These are phyloP conservation scores for Geotrichum fermentans DNA, from an alignment of 1,139 yeast species.

Conservation along the genomic window DNA sequence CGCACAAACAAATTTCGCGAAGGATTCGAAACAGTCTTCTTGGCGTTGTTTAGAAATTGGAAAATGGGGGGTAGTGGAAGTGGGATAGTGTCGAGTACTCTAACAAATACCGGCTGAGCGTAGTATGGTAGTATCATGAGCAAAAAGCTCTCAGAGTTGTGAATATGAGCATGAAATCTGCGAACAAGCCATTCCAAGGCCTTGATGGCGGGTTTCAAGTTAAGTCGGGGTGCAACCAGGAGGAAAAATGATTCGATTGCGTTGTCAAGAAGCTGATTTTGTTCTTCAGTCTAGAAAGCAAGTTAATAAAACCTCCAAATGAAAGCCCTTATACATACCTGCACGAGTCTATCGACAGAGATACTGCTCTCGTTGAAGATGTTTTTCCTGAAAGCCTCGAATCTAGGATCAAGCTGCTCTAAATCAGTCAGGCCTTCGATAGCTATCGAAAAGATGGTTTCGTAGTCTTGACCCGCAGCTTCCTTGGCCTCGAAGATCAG, in stretches of 20 bases:
- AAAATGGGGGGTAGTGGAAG: slow-evolving; percentile 65
- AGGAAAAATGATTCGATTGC: slow-evolving; percentile 72
- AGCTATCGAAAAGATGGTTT: slow-evolving; percentile 67
- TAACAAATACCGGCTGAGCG: slow-evolving; percentile 63
- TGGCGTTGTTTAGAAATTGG: slow-evolving; percentile 63
- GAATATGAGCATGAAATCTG: slow-evolving; percentile 79
- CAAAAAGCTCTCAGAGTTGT: slow-evolving; percentile 67
- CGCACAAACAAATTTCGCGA: slow-evolving; percentile 66
- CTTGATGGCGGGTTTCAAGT: slow-evolving; percentile 66
- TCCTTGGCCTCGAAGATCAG: slow-evolving; percentile 78
- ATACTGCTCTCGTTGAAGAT: slow-evolving; percentile 79
- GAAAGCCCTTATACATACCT: slow-evolving; percentile 35
- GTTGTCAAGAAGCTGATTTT: slow-evolving; percentile 62
- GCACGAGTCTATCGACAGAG: slow-evolving; percentile 72
- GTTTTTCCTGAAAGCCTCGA: slow-evolving; percentile 61
- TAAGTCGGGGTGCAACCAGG: slow-evolving; percentile 70
- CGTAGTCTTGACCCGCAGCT: slow-evolving; percentile 92
- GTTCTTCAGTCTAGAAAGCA: slow-evolving; percentile 52
- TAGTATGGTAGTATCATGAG: slow-evolving; percentile 75
- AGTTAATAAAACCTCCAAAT: slow-evolving; percentile 5
- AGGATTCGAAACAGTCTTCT: slow-evolving; percentile 60
- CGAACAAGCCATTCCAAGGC: slow-evolving; percentile 95
- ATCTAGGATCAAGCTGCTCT: slow-evolving; percentile 65
- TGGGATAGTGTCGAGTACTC: slow-evolving; percentile 67
- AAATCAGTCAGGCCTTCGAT: slow-evolving; percentile 74